Evolutionary conservation across 371 early-diverging fungal species (phyloP), one percentile per base, ranked within the genome.

Genomic region (Mortierella sp.): DNA sequence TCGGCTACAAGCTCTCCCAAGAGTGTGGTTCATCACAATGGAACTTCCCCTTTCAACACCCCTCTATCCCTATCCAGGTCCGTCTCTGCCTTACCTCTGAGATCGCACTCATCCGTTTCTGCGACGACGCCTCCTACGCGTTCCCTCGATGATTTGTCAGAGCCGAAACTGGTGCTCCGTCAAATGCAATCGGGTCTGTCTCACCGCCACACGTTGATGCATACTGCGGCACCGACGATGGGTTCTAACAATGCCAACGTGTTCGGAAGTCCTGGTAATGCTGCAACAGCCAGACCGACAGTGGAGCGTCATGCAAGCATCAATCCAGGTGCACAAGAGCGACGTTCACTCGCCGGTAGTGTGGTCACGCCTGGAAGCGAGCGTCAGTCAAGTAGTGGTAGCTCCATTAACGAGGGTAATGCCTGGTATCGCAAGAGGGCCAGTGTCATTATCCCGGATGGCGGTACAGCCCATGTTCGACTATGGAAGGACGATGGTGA

Each of bases 341-440:
- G 56, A 0, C 64, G 64, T 3, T 56, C 56, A 7, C 26, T 64
- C n/a, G 64, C 64, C 23, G 50, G 50, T 7, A 56, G 56, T 12
- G 50, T 56, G 6, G 56, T 56, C 4, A 28, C 48, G 12, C 37
- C 53, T n/a, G 12, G 15, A 46, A 47, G 21, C 7, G 42, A 47
- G 15, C n/a, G 27, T 37, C 27, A 42, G 14, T 53, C 49, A 37
- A 9, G 27, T 14, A 32, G 42, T 17, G 43, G 31, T 7, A 43
- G 43, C 7, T 55, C 68, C 4, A 54, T 59, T 14, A 67, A 67
- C 46, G 68, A 67, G 34, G 68, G 68, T 3, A 69, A 57, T 28
- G 70, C 70, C 15, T 69, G 70, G 70, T 69, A 69, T 21, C 70
- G 62, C 19, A 61, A 57, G 39, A 51, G 70, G 8, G 61, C 61